These are phyloP conservation scores for Scopulariopsis brevicaulis DNA, from an alignment of 2,329 filamentous ascomycete genomes.

Conservation along the genomic window DNA sequence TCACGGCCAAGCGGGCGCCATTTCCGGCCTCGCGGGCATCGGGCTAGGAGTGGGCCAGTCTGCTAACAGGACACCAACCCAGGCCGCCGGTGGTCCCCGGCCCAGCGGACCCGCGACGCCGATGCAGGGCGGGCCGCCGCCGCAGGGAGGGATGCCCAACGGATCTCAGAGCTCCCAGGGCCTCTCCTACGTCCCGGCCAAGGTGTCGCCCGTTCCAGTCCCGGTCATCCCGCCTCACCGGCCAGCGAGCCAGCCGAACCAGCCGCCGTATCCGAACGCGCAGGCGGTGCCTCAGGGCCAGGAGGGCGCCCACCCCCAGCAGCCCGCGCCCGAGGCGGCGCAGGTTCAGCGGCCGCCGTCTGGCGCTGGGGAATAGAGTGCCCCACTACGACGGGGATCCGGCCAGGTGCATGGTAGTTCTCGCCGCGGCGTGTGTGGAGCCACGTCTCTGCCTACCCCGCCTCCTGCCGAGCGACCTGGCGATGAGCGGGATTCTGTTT, in stretches of 20 bases:
- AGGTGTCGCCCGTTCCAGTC: constrained; percentile 31
- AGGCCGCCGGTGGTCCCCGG: neutral
- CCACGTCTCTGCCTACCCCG: neutral
- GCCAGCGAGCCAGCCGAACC: neutral
- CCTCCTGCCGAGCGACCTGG: neutral
- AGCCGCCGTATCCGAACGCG: neutral
- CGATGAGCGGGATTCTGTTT: neutral
- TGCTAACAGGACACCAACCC: neutral
- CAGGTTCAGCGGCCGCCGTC: neutral
- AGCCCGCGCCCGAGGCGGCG: neutral
- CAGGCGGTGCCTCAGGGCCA: neutral
- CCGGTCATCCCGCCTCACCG: constrained; percentile 11
- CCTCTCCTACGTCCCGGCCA: constrained; percentile 20
- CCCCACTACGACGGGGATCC: neutral
- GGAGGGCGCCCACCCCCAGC: neutral
- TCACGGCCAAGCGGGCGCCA: constrained; percentile 33
- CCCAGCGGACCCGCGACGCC: neutral
- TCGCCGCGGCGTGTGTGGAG: neutral
- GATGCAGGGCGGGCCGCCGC: neutral
- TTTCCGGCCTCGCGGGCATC: constrained; percentile 23
- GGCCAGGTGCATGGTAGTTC: neutral
- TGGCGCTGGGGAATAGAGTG: neutral
- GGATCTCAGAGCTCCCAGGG: constrained; percentile 7
- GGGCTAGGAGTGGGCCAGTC: constrained; percentile 14
- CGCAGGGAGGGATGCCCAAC: neutral